A percentile compares a stretch with the other conserved stretches of the same genome.
phyloP scores from a whole-genome alignment of 192 early-diverging fungal species.

The Podila clonocystis region DNA sequence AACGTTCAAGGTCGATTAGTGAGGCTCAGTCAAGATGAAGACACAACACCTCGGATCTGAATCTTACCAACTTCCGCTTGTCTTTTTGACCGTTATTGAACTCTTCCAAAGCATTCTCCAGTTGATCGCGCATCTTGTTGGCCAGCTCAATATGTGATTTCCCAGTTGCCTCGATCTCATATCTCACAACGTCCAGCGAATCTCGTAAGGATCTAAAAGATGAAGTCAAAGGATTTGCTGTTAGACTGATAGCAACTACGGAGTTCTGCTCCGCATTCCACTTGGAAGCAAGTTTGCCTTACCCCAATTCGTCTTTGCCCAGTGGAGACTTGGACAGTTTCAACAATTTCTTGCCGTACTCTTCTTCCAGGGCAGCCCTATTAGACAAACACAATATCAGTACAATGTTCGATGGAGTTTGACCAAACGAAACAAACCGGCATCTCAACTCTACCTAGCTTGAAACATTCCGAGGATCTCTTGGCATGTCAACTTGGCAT shows the following conservation, averaged over 20 bases:
- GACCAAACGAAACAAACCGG: background rate
- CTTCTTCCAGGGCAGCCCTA: constrained; percentile 75
- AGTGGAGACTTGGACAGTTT: constrained; percentile 68
- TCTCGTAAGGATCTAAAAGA: constrained; percentile 61
- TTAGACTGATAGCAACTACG: too few relatives aligned
- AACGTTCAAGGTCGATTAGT: constrained; percentile 5
- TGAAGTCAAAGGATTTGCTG: background rate
- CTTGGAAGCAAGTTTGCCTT: constrained; percentile 1
- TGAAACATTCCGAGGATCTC: constrained; percentile 72
- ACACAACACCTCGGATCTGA: too few relatives aligned
- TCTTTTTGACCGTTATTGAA: constrained; percentile 76
- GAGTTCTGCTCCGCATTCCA: too few relatives aligned
- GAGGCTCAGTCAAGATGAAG: too few relatives aligned
- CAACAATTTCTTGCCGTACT: constrained; percentile 71
- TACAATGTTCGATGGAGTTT: background rate
- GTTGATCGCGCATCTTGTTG: constrained; percentile 66
- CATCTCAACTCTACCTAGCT: constrained; percentile 47
- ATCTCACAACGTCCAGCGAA: constrained; percentile 63
- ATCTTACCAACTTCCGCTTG: constrained; percentile 63
- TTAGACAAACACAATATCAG: background rate
- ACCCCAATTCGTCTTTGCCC: constrained; percentile 78
- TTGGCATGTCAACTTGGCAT: constrained; percentile 73
- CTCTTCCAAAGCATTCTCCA: constrained; percentile 66
- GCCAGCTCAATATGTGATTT: constrained; percentile 71
- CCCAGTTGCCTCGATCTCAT: constrained; percentile 72